phyloP scores from a whole-genome alignment of 192 early-diverging fungal species.

The Backusella morwellensis region DNA sequence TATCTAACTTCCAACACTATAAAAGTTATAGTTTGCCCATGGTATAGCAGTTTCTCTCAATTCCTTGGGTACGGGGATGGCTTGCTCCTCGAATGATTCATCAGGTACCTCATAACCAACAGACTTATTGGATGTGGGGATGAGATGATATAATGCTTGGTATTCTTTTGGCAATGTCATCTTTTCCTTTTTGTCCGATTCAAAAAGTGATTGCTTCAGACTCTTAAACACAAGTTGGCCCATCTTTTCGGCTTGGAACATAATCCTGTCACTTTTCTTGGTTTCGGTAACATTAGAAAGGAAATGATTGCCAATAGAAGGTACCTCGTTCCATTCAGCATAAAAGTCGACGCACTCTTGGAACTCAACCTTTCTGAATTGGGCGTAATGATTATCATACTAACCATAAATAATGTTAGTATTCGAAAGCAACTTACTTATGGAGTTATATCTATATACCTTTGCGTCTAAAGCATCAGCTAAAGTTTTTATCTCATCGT shows the following conservation, averaged over 20 bases:
- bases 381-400: slow-evolving; percentile 50
- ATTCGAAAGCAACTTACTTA: not conserved
- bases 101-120: slow-evolving; percentile 5
- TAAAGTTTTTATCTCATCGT: slow-evolving; percentile 14
- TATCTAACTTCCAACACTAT: slow-evolving; percentile 20
- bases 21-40: slow-evolving; percentile 33
- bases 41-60: slow-evolving; percentile 16
- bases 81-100: slow-evolving; percentile 20
- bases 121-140: slow-evolving; percentile 7
- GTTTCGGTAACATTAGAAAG: not conserved
- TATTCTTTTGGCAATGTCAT: not conserved
- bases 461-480: slow-evolving; percentile 7
- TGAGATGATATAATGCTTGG: slow-evolving; percentile 15
- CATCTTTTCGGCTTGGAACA: not conserved
- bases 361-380: slow-evolving; percentile 40
- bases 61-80: slow-evolving; percentile 21
- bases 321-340: slow-evolving; percentile 13
- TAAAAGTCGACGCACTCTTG: slow-evolving; percentile 21
- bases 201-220: not conserved
- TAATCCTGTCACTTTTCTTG: not conserved
- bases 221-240: not conserved
- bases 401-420: not conserved
- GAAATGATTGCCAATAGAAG: slow-evolving; percentile 26
- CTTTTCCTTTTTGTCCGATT: not conserved
- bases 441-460: not conserved